Evolutionary conservation across 2,329 filamentous ascomycete genomes (phyloP).

Genomic region (Plectosphaerella plurivora): DNA sequence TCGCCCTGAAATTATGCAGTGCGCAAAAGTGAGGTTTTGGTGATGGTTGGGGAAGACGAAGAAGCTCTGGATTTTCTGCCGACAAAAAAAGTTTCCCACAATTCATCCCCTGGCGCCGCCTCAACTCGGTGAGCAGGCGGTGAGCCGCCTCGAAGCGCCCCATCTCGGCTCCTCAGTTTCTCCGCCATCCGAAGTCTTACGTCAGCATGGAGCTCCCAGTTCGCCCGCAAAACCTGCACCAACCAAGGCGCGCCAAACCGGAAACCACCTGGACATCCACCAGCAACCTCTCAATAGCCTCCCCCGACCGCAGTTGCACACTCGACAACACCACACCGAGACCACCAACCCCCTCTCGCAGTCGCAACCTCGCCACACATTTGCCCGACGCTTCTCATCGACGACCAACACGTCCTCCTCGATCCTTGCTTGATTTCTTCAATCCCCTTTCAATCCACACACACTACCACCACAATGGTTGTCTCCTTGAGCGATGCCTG

Average conservation of each 20-base stretch:
- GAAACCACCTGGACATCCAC: slow-evolving; percentile 29
- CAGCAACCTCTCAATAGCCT: slow-evolving; percentile 8
- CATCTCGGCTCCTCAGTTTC: neutral
- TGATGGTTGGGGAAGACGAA: slow-evolving; percentile 1
- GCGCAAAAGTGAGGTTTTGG: neutral
- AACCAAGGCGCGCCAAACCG: slow-evolving; percentile 30
- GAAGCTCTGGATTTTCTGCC: slow-evolving; percentile 2
- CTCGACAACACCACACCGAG: slow-evolving; percentile 3
- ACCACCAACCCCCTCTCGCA: slow-evolving; percentile 4
- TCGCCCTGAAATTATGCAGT: slow-evolving; percentile 40
- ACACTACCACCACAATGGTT: slow-evolving; percentile 58
- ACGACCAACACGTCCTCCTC: neutral
- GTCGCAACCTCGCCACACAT: slow-evolving; percentile 1
- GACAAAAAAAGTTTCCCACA: slow-evolving; percentile 13
- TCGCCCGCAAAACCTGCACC: slow-evolving; percentile 35
- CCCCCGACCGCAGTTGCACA: slow-evolving; percentile 9
- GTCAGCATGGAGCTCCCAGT: slow-evolving; percentile 4
- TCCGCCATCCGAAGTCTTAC: neutral
- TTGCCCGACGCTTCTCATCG: neutral
- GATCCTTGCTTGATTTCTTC: slow-evolving; percentile 3
- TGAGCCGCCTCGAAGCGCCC: neutral
- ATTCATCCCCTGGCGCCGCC: neutral
- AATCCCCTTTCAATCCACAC: slow-evolving; percentile 14
- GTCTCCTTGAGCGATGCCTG: slow-evolving; percentile 64
- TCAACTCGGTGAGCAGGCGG: neutral